Evolutionary conservation across 148 eudicot species (phyloP), one percentile per base, ranked within the genome.

Genomic region (Camellia lanceoleosa): DNA sequence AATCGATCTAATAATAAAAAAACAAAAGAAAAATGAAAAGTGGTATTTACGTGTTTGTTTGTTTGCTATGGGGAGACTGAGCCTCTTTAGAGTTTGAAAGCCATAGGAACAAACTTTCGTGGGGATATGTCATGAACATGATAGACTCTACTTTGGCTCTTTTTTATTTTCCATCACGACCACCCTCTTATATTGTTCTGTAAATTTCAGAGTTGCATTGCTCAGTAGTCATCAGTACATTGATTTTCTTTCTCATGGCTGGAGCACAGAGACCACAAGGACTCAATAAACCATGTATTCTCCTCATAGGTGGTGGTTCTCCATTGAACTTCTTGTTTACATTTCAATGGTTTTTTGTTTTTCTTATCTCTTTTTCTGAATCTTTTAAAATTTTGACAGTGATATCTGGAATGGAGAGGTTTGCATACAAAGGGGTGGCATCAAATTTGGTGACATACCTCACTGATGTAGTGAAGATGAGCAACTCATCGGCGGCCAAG

Each of bases 351-450:
- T 15, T 61, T 70, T 10, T 30, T 23, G 5, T 19, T 19, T 23
- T 10, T 41, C 7, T 10, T 7, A 7, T 14, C 15, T 64, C 30
- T n/a, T 55, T 52, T 38, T 23, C 54, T 60, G 60, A 41, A 44
- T 59, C 9, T 72, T 30, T 59, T 74, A 7, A 59, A 15, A 38
- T n/a, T 0, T 5, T 51, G 8, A n/a, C 76, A 93, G 98, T 86
- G 78, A 88, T 95, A 18, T 88, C 97, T 59, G 99, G 99, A 0
- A 89, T 95, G 91, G 99, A 95, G 89, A 85, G 99, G 78, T 92
- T 93, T 85, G 97, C 97, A 52, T 95, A 89, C 90, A 95, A 96
- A 91, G 99, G 99, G 80, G 98, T 96, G 89, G 97, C 97, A 14
- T 93, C 99, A n/a, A 96, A 96, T 79, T 65, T 95, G 78, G 97